Base-by-base conservation (phyloP, 1,284 basidiomycete species). In the Rhodotorula glutinis region DNA sequence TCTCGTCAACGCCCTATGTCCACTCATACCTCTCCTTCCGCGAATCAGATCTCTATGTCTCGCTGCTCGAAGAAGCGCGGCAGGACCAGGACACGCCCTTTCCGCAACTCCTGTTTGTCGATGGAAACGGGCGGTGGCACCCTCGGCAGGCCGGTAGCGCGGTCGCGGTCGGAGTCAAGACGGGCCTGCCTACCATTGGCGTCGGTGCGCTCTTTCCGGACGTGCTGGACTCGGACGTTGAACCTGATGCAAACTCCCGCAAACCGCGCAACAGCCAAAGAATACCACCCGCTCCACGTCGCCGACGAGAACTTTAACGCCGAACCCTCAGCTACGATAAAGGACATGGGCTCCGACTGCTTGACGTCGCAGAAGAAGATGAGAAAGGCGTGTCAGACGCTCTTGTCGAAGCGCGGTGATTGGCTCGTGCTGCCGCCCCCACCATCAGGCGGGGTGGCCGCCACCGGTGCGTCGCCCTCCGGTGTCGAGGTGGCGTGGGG, bases 91-190 rank as follows among this genome's bases (percentile, higher is more conserved):
- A 25, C 11, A 55, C 51, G 41, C 62, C 14, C 55, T 62, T 21
- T 11, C 77, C 77, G 30, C 75, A 78, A 53, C 60, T 78, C 10
- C 61, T 78, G 14, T 58, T 78, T 17, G 74, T 77, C 2, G 77
- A 78, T 41, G 78, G 78, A 8, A 78, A 78, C 63, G 78, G 78
- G 5, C 53, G 76, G 14, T 63, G 76, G 55, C 77, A 78, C 55
- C 71, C 71, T 4, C 67, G 77, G 1, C 62, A 77, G 69, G 74
- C 76, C 14, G 77, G 77, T 3, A 71, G 75, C 14, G 77, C 76
- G 5, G 73, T 72, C 9, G 74, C 70, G 2, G 69, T 77, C 1
- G 77, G 77, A 5, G 67, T 77, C 7, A 57, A 73, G 49, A 69
- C 74, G 2, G 74, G 71, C 2, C 47, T 76, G 13, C 75, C 76